phyloP scores from a whole-genome alignment of 2,329 filamentous ascomycete species.

The Nemania serpens region DNA sequence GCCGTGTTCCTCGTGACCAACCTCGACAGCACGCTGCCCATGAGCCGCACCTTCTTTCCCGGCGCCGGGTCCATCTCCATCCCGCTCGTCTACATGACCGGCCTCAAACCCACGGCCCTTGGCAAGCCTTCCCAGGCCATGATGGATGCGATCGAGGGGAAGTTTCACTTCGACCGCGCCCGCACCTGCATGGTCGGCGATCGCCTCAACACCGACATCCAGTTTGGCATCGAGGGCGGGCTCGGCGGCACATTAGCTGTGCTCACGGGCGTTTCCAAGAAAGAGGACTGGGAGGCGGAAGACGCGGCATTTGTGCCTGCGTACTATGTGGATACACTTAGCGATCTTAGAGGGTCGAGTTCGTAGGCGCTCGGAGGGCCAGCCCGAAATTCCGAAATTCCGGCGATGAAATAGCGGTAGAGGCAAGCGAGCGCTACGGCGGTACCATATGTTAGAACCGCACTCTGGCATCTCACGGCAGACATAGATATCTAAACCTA shows the following conservation, averaged over 20 bases:
- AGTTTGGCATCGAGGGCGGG: slow-evolving; percentile 88
- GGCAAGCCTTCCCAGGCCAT: slow-evolving; percentile 98
- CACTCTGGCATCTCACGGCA: not conserved
- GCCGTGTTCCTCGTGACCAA: slow-evolving; percentile 93
- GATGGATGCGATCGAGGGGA: slow-evolving; percentile 98
- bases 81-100: slow-evolving; percentile 74
- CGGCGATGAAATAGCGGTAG: not conserved
- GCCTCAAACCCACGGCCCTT: slow-evolving; percentile 72
- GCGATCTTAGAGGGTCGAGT: slow-evolving; percentile 64
- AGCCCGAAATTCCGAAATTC: not conserved
- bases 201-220: slow-evolving; percentile 91
- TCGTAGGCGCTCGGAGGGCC: slow-evolving; percentile 20
- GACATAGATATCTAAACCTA: slow-evolving; percentile 13
- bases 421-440: not conserved
- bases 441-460: not conserved
- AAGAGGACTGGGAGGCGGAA: slow-evolving; percentile 78
- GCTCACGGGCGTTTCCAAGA: slow-evolving; percentile 84
- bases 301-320: slow-evolving; percentile 72
- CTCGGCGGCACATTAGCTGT: slow-evolving; percentile 91
- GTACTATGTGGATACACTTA: slow-evolving; percentile 83
- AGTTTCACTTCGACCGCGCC: slow-evolving; percentile 83
- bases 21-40: slow-evolving; percentile 86
- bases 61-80: slow-evolving; percentile 84
- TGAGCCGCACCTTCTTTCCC: slow-evolving; percentile 81
- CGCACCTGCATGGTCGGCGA: slow-evolving; percentile 96